phyloP scores from a whole-genome alignment of 805 yeast species.

The Saturnispora bothae region DNA sequence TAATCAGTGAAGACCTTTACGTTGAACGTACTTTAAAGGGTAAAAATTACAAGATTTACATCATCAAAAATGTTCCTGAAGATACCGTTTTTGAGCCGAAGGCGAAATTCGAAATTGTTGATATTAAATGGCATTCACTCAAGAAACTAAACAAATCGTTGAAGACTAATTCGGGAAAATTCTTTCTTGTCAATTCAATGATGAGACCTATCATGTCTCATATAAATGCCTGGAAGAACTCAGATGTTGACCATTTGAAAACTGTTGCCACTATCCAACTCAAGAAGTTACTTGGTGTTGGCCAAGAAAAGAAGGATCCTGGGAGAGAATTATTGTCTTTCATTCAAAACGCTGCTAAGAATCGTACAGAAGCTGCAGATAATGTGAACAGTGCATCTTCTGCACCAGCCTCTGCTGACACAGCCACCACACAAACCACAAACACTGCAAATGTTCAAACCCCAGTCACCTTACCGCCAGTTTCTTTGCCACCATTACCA shows the following conservation, averaged over 20 bases:
- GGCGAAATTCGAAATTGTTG: slow-evolving; percentile 80
- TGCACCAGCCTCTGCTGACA: slow-evolving; percentile 5
- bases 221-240: slow-evolving; percentile 42
- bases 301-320: slow-evolving; percentile 33
- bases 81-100: slow-evolving; percentile 64
- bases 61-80: slow-evolving; percentile 71
- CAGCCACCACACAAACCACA: slow-evolving; percentile 6
- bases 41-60: slow-evolving; percentile 75
- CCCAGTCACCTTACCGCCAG: slow-evolving; percentile 1
- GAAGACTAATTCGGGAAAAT: slow-evolving; percentile 23
- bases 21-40: slow-evolving; percentile 75
- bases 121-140: slow-evolving; percentile 69
- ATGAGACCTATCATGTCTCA: slow-evolving; percentile 43
- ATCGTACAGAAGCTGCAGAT: slow-evolving; percentile 7
- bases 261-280: slow-evolving; percentile 53
- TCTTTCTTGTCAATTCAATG: slow-evolving; percentile 38
- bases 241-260: slow-evolving; percentile 49
- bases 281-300: slow-evolving; percentile 52
- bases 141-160: slow-evolving; percentile 31
- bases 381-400: neutral
- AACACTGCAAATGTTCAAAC: neutral
- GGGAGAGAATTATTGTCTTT: slow-evolving; percentile 68
- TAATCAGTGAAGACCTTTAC: slow-evolving; percentile 57
- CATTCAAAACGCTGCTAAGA: slow-evolving; percentile 38
- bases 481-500: slow-evolving; percentile 5